Conservation (phyloP, 768 basidiomycete species). For the Lanmaoa pseudosensibilis region DNA sequence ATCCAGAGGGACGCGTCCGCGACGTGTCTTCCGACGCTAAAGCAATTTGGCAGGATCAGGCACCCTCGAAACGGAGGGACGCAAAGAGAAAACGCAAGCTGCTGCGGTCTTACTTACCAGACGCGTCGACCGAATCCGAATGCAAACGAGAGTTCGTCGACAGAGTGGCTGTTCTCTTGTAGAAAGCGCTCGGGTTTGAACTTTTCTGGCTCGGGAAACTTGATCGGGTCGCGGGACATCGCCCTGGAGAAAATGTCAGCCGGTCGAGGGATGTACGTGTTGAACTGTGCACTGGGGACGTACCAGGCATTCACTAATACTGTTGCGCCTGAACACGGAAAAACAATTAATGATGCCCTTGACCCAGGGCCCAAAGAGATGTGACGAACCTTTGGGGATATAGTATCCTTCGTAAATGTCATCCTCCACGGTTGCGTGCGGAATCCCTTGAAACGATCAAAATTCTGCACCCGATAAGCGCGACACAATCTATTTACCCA, state of each 20-base stretch:
- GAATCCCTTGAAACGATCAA: conserved; percentile 21
- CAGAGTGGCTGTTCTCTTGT: not conserved
- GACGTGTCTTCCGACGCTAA: conserved; percentile 45
- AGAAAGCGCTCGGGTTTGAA: conserved; percentile 42
- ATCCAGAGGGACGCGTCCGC: conserved; percentile 40
- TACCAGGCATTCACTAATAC: conserved; percentile 24
- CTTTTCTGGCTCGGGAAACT: conserved; percentile 38
- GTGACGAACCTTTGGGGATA: conserved; percentile 48
- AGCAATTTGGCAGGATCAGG: not conserved
- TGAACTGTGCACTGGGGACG: not conserved
- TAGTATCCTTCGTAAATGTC: conserved; percentile 46
- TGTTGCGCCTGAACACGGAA: conserved; percentile 15
- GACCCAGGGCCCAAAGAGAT: not conserved
- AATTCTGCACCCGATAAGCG: not conserved
- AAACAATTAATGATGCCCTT: not conserved
- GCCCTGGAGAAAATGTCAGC: conserved; percentile 19
- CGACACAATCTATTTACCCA: conserved; percentile 4
- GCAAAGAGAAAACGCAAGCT: not conserved
- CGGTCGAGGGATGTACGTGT: not conserved
- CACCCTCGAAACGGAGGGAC: too few species aligned
- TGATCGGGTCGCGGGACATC: conserved; percentile 37
- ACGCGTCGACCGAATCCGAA: conserved; percentile 46
- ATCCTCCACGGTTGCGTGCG: conserved; percentile 37
- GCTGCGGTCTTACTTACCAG: conserved; percentile 8
- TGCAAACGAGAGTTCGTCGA: conserved; percentile 21